A percentile compares a stretch with the other conserved stretches of the same genome.
Conservation (phyloP, 2,329 filamentous ascomycete species). For the Meredithiella fracta region DNA sequence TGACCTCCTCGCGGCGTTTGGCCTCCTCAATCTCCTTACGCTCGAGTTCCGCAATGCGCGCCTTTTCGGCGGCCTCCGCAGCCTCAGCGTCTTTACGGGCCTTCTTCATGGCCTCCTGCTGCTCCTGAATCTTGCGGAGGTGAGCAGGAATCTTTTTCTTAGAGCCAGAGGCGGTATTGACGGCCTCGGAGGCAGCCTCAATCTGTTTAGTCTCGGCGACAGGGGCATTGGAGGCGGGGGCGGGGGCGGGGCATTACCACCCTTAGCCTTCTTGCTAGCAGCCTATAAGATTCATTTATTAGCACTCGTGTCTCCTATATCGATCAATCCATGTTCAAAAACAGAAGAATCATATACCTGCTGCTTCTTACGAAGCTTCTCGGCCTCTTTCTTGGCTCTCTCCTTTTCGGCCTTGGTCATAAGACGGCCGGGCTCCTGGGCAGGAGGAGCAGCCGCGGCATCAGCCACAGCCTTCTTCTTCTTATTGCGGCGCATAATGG, state of each 20-base stretch:
- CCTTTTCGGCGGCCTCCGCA: conserved; percentile 45
- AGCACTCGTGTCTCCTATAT: not conserved
- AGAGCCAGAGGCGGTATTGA: conserved; percentile 28
- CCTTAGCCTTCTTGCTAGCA: conserved; percentile 65
- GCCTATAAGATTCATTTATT: conserved; percentile 3
- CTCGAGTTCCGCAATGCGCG: conserved; percentile 49
- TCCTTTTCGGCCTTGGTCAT: conserved; percentile 98
- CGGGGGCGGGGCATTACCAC: conserved; percentile 4
- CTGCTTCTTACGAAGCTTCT: conserved; percentile 98
- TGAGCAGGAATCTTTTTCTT: conserved; percentile 75
- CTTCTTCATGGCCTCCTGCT: conserved; percentile 60
- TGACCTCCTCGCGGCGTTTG: conserved; percentile 55
- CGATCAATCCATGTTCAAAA: not conserved
- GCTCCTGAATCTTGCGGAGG: conserved; percentile 58
- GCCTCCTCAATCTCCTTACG: conserved; percentile 47
- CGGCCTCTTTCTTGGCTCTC: conserved; percentile 90
- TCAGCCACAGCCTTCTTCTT: conserved; percentile 68
- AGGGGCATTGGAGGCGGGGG: conserved; percentile 19
- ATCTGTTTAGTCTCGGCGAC: conserved; percentile 27
- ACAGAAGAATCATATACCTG: conserved; percentile 41
- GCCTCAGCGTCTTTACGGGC: conserved; percentile 46
- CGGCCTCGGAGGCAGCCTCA: conserved; percentile 31
- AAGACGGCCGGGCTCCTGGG: conserved; percentile 52
- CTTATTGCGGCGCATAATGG: conserved; percentile 64
- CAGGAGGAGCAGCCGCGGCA: conserved; percentile 40